Evolutionary conservation across 2,329 filamentous ascomycete genomes (phyloP), one percentile per base, ranked within the genome.

Genomic region (Sporothrix curviconia): DNA sequence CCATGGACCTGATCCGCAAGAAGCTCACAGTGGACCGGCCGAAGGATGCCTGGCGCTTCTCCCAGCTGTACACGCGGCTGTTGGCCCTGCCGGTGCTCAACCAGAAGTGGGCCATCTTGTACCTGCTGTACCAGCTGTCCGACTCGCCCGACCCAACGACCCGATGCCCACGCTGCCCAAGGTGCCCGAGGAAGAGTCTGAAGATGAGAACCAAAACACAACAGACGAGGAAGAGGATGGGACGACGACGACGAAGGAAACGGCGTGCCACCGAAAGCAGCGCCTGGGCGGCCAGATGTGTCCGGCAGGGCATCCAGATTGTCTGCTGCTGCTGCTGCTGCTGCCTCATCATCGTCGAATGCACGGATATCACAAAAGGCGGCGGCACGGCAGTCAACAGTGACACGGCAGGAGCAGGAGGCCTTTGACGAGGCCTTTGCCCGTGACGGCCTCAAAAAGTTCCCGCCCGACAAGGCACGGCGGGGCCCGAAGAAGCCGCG

Each of bases 41-140:
- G 46, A 87, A 81, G 62, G 88, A 92, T 71, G 90, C 92, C 3
- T 78, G 92, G 19, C 83, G 86, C 61, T 96, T 96, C 72, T 87
- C 90, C 24, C 95, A 96, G 67, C 81, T 99, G 28, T 96, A 96
- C 72, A 90, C 90, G 34, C 83, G 90, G 57, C 81, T 99, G 17
- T 78, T 96, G 25, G 89, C 90, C n/a, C 84, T 96, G 63, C 92
- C 92, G 0, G 92, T 97, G 6, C 79, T 99, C 44, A 88, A 89
- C 66, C 89, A 96, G 71, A 99, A 99, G 80, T 97, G 92, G 91
- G 90, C 89, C 3, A 96, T 99, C 63, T 78, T 99, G 19, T 95
- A 95, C 69, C 84, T 99, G 42, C 81, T 99, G 42, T 88, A 94
- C 69, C 85, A 90, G 65, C 81, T 96, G 49, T 85, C 89, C 60